Evolutionary conservation across 2,329 filamentous ascomycete species (phyloP), one percentile per base, ranked within the genome.

Genomic region (Didymosphaeria variabile): DNA sequence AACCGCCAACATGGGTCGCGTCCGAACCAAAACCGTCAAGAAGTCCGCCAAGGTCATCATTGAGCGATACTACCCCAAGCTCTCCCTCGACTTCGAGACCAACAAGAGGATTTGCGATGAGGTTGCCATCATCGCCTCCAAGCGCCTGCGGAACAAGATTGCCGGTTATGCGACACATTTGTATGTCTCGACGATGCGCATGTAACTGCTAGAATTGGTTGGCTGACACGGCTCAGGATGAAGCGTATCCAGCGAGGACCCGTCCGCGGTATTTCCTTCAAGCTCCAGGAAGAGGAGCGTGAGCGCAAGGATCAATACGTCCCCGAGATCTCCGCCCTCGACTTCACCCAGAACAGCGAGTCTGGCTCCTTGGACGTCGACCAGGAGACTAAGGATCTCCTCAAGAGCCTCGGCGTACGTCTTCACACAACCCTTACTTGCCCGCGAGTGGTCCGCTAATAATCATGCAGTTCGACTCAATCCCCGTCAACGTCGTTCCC

Each of bases 291-390:
- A 88, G 95, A 99, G 88, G 95, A 99, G 91, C 93, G 95, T 89
- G 95, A 99, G 87, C 91, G 95, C 83, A 99, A 99, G 92, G 95
- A 99, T 88, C 95, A 99, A 88, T 99, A 97, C 87, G 95, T 99
- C 72, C 95, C 95, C 80, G 95, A 99, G 86, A 88, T 99, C 77
- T 99, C 96, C 65, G 95, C 95, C 80, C 91, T 99, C 81, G 95
- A 99, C 88, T 97, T 97, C 87, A 90, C 91, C 80, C 93, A 97
- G 88, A 93, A 91, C 86, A 89, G 88, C 82, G 95, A 98, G 87
- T 91, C 86, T 80, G 95, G 95, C 79, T 90, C 94, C 84, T 88
- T 99, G 77, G 94, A 98, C 77, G 91, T 99, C 79, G 95, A 99
- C 82, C 84, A 88, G 83, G 95, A 99, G 87, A 99, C 95, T 83